phyloP scores from a whole-genome alignment of 768 basidiomycete genomes.

The Kockovaella imperatae region DNA sequence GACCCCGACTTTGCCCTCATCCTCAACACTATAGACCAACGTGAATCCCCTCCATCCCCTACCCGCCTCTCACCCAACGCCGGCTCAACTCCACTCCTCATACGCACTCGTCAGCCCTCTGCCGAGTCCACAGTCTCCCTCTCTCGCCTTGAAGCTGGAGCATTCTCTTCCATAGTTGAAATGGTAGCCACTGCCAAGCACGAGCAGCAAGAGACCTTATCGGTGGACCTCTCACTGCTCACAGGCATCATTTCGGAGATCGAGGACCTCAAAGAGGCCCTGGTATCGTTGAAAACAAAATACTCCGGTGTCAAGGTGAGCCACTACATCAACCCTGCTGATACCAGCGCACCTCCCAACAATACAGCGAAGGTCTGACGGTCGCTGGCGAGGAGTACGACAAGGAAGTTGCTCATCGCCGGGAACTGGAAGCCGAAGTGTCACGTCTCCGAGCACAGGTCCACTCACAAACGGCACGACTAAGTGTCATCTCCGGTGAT shows the following conservation, averaged over 20 bases:
- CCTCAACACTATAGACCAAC: slow-evolving; percentile 33
- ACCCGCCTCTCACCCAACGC: slow-evolving; percentile 23
- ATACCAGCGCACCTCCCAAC: slow-evolving; percentile 73
- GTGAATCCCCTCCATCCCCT: slow-evolving; percentile 28
- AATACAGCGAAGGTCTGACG: slow-evolving; percentile 82
- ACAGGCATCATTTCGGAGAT: slow-evolving; percentile 62
- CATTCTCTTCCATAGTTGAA: slow-evolving; percentile 23
- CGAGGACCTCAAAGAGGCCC: slow-evolving; percentile 58
- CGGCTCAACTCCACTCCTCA: slow-evolving; percentile 15
- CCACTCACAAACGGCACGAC: slow-evolving; percentile 77
- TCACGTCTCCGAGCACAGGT: slow-evolving; percentile 73
- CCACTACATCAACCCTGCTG: slow-evolving; percentile 3
- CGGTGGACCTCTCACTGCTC: slow-evolving; percentile 65
- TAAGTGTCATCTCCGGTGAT: slow-evolving; percentile 78
- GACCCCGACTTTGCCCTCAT: slow-evolving; percentile 61
- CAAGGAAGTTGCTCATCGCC: slow-evolving; percentile 73
- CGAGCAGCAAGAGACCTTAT: slow-evolving; percentile 44
- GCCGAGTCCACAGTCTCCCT: slow-evolving; percentile 30
- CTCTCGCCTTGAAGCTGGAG: slow-evolving; percentile 18
- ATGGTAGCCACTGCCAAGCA: slow-evolving; percentile 30
- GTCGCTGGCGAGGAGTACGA: slow-evolving; percentile 94
- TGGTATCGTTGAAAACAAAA: slow-evolving; percentile 60
- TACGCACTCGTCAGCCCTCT: slow-evolving; percentile 30
- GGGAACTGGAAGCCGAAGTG: slow-evolving; percentile 88
- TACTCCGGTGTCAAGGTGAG: slow-evolving; percentile 82